A percentile compares a stretch with the other conserved stretches of the same genome.
These are phyloP conservation scores for Citrus mangshanensis DNA, from an alignment of 345 rosid genomes.

Conservation along the genomic window DNA sequence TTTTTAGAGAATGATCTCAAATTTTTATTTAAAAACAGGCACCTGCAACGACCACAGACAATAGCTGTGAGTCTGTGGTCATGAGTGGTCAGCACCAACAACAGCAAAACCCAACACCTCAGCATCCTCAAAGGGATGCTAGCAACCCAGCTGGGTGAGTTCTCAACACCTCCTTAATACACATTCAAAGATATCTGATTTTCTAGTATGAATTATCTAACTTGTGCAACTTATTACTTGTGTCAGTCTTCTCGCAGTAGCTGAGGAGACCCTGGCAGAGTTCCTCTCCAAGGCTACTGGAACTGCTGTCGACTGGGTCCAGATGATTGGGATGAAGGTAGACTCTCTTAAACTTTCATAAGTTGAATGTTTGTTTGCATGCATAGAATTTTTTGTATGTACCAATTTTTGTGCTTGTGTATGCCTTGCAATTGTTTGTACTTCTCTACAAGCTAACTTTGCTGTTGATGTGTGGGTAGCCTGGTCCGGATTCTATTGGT, in stretches of 20 bases:
- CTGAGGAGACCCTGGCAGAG: constrained; percentile 96
- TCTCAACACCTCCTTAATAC: neutral
- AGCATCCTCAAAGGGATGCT: constrained; percentile 92
- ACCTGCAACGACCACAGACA: constrained; percentile 96
- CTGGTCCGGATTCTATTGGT: constrained; percentile 99
- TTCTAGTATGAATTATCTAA: neutral
- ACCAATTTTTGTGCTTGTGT: neutral
- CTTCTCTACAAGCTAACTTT: neutral
- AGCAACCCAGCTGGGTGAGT: constrained; percentile 97
- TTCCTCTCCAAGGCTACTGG: constrained; percentile 97
- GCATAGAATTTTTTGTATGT: neutral
- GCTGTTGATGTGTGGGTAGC: constrained; percentile 40
- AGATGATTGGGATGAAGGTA: constrained; percentile 99
- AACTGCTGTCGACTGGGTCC: constrained; percentile 99
- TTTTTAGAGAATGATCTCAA: neutral
- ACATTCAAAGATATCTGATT: neutral
- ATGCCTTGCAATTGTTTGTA: neutral
- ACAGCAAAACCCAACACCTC: constrained; percentile 94
- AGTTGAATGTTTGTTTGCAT: neutral
- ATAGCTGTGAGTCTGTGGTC: constrained; percentile 99
- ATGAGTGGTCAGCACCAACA: constrained; percentile 95
- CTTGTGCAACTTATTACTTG: neutral
- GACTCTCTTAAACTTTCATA: neutral
- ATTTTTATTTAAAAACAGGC: constrained; percentile 39
- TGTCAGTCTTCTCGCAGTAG: constrained; percentile 76